Percentiles rank a stretch among this genome's conserved stretches.
phyloP scores from a whole-genome alignment of 2,329 filamentous ascomycete genomes.

The Phaeophleospora eucalypticola region DNA sequence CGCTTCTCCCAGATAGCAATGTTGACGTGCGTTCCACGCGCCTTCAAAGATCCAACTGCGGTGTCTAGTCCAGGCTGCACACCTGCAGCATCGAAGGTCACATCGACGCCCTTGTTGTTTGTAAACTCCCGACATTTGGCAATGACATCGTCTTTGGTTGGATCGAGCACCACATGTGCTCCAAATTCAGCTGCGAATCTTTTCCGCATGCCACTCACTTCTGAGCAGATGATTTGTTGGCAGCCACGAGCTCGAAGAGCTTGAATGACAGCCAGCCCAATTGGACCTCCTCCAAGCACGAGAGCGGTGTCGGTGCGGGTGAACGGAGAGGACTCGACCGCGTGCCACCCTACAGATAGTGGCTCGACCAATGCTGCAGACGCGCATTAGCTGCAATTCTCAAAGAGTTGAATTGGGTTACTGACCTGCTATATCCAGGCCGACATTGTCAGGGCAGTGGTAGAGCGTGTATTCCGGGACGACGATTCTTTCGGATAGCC shows the following conservation, averaged over 20 bases:
- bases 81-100: conserved; percentile 52
- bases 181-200: conserved; percentile 50
- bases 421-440: conserved; percentile 47
- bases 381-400: background rate
- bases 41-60: conserved; percentile 47
- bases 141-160: conserved; percentile 47
- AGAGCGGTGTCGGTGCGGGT: conserved; percentile 45
- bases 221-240: conserved; percentile 52
- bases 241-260: conserved; percentile 42
- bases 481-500: conserved; percentile 50
- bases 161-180: conserved; percentile 50
- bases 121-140: conserved; percentile 42
- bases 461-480: conserved; percentile 45
- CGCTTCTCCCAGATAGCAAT: conserved; percentile 55
- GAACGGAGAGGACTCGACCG: conserved; percentile 49
- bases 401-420: background rate
- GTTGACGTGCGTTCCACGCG: conserved; percentile 51
- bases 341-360: conserved; percentile 54
- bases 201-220: conserved; percentile 46
- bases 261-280: conserved; percentile 50
- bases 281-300: conserved; percentile 52
- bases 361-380: conserved; percentile 49
- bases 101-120: conserved; percentile 45
- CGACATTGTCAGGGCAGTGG: conserved; percentile 49
- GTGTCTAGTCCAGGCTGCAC: conserved; percentile 49